Conservation (phyloP, 306 rosid genomes). For the Sphenostylis stenocarpa region DNA sequence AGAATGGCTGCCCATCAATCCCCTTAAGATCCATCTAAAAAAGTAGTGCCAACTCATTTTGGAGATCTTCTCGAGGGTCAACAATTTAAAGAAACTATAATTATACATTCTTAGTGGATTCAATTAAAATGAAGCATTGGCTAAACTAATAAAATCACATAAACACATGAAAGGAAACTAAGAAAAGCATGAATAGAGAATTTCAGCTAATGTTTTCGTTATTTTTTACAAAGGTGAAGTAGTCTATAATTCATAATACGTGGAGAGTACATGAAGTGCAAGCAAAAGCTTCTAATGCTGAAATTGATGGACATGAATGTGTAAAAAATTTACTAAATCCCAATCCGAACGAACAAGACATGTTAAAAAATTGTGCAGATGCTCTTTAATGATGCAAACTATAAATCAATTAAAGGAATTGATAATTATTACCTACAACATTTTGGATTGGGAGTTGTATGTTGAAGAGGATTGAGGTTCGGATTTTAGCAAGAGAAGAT, state of each 20-base stretch:
- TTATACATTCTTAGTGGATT: not conserved
- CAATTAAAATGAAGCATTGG: not conserved
- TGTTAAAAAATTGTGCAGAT: not conserved
- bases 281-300: not conserved
- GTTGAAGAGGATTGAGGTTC: not conserved
- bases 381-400: slow-evolving; percentile 17
- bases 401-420: slow-evolving; percentile 6
- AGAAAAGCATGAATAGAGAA: not conserved
- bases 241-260: not conserved
- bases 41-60: not conserved
- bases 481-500: not conserved
- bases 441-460: slow-evolving; percentile 8
- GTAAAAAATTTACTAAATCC: slow-evolving; percentile 1
- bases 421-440: not conserved
- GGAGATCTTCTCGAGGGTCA: not conserved
- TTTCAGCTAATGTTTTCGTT: not conserved
- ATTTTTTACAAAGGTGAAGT: not conserved
- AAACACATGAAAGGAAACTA: not conserved
- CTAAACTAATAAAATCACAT: not conserved
- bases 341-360: not conserved
- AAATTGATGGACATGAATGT: not conserved
- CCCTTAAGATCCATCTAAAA: slow-evolving; percentile 13
- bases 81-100: not conserved
- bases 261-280: not conserved
- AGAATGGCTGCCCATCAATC: slow-evolving; percentile 1